These are phyloP conservation scores for Balansia obtecta DNA, from an alignment of 2,329 filamentous ascomycete genomes.

Conservation along the genomic window DNA sequence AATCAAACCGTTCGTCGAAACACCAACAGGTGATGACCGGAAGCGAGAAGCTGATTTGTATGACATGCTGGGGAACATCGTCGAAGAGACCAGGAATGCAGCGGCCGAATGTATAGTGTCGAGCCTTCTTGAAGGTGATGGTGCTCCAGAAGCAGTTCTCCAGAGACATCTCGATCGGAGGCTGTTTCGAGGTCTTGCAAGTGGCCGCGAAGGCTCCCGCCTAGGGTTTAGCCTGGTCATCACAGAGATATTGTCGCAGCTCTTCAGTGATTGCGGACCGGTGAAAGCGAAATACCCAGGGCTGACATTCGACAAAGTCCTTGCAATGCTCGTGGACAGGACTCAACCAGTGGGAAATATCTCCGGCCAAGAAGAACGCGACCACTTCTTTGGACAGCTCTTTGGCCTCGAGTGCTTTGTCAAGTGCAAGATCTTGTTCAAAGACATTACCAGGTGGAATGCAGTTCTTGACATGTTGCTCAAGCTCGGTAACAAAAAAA, in stretches of 20 bases:
- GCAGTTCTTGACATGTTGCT: slow-evolving; percentile 61
- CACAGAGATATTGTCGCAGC: slow-evolving; percentile 63
- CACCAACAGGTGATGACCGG: slow-evolving; percentile 38
- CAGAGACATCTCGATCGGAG: slow-evolving; percentile 50
- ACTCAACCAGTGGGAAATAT: slow-evolving; percentile 41
- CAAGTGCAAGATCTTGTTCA: slow-evolving; percentile 61
- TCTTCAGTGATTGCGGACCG: slow-evolving; percentile 43
- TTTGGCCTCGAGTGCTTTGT: slow-evolving; percentile 84
- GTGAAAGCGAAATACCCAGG: slow-evolving; percentile 35
- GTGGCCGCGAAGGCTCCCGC: slow-evolving; percentile 76
- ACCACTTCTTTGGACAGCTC: slow-evolving; percentile 72
- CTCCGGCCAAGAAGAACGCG: slow-evolving; percentile 64
- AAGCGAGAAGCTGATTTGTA: slow-evolving; percentile 48
- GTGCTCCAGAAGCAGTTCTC: slow-evolving; percentile 39
- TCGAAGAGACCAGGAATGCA: slow-evolving; percentile 39
- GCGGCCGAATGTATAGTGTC: slow-evolving; percentile 48
- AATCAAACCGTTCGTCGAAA: slow-evolving; percentile 36
- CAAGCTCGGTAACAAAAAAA: slow-evolving; percentile 65
- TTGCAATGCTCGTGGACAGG: slow-evolving; percentile 42
- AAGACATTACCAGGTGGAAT: slow-evolving; percentile 46
- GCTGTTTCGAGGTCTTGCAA: slow-evolving; percentile 79
- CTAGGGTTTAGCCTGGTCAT: slow-evolving; percentile 83
- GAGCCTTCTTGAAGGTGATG: slow-evolving; percentile 37
- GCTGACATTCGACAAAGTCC: slow-evolving; percentile 42
- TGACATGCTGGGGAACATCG: slow-evolving; percentile 48